Conservation (phyloP, 805 yeast genomes). For the Metschnikowia peoriensis region DNA sequence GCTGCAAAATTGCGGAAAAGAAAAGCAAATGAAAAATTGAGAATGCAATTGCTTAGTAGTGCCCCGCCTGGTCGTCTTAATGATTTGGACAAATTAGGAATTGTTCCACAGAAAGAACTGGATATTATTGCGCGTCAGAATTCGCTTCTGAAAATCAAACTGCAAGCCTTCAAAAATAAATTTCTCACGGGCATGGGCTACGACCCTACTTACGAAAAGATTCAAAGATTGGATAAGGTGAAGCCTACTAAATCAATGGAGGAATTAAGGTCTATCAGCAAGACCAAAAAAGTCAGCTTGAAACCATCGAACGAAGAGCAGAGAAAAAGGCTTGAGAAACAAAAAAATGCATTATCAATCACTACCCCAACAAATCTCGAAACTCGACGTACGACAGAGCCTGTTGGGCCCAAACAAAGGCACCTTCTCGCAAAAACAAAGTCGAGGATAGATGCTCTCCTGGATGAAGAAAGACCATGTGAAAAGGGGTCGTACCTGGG, state of each 20-base stretch:
- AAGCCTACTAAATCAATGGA: conserved; percentile 13
- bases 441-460: background rate
- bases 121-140: conserved; percentile 15
- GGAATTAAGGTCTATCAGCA: conserved; percentile 16
- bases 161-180: conserved; percentile 39
- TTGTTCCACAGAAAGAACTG: conserved; percentile 19
- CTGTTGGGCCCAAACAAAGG: conserved; percentile 2
- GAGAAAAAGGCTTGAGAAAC: conserved; percentile 20
- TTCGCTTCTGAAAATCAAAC: conserved; percentile 14
- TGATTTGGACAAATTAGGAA: conserved; percentile 17
- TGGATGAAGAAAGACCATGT: conserved; percentile 7
- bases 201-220: conserved; percentile 42
- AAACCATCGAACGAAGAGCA: conserved; percentile 18
- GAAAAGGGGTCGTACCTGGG: conserved; percentile 1
- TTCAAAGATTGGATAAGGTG: conserved; percentile 2
- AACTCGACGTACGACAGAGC: background rate
- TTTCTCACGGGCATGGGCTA: conserved; percentile 47
- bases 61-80: conserved; percentile 14
- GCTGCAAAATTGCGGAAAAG: conserved; percentile 19
- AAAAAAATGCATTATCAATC: conserved; percentile 23
- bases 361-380: background rate
- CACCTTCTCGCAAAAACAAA: background rate
- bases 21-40: conserved; percentile 17
- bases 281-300: conserved; percentile 14
- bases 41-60: conserved; percentile 12